Conservation (phyloP, 2,329 filamentous ascomycete species). For the Apiospora pterosperma region DNA sequence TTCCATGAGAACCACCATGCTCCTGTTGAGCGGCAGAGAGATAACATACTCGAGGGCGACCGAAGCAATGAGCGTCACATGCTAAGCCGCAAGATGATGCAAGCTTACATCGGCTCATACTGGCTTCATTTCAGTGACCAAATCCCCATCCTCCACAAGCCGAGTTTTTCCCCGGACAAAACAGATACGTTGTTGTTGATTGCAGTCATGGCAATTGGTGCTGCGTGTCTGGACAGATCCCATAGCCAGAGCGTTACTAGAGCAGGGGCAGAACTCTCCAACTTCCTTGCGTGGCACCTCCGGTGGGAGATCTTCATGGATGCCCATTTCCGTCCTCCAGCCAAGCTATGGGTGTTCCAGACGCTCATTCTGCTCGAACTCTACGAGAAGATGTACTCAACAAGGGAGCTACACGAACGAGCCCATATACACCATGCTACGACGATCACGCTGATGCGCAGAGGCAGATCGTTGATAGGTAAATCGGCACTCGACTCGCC, state of each 20-base stretch:
- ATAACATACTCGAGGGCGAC: constrained; percentile 75
- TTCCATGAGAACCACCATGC: constrained; percentile 80
- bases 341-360: constrained; percentile 95
- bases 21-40: constrained; percentile 70
- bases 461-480: constrained; percentile 86
- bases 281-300: constrained; percentile 90
- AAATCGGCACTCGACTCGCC: constrained; percentile 82
- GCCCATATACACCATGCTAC: constrained; percentile 97
- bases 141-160: constrained; percentile 89
- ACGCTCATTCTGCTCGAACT: constrained; percentile 83
- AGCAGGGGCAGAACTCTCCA: constrained; percentile 77
- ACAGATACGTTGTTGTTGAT: constrained; percentile 82
- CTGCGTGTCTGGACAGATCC: constrained; percentile 80
- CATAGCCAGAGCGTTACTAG: constrained; percentile 72
- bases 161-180: constrained; percentile 85
- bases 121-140: constrained; percentile 96
- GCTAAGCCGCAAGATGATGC: constrained; percentile 91
- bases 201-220: constrained; percentile 88
- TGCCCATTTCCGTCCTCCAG: constrained; percentile 81
- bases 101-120: constrained; percentile 88
- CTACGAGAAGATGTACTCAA: constrained; percentile 98
- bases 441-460: constrained; percentile 90
- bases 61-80: constrained; percentile 61
- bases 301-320: constrained; percentile 96
- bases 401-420: constrained; percentile 84